These are phyloP conservation scores for Mucor sp. DNA, from an alignment of 371 early-diverging fungal species.

Conservation along the genomic window DNA sequence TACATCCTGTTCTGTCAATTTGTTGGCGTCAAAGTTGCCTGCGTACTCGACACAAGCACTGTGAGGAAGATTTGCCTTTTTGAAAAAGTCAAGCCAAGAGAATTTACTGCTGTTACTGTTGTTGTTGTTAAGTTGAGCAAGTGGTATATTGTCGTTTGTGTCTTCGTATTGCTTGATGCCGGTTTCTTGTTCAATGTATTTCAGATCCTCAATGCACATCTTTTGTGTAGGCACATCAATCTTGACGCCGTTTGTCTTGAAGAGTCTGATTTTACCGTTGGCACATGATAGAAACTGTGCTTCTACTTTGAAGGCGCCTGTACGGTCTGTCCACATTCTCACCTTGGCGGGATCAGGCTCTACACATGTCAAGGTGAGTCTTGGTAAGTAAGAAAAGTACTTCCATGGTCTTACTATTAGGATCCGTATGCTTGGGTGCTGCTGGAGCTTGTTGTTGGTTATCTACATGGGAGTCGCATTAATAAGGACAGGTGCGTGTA, in stretches of 20 bases:
- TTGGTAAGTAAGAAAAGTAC: too few species aligned
- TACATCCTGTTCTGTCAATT: conserved; percentile 71
- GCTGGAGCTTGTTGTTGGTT: neutral
- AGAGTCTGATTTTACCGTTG: conserved; percentile 86
- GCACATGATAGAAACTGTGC: conserved; percentile 79
- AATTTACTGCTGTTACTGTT: conserved; percentile 35
- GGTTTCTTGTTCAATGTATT: conserved; percentile 59
- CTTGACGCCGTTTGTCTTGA: conserved; percentile 92
- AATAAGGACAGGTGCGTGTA: neutral
- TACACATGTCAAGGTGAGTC: too few species aligned
- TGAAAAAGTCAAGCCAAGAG: conserved; percentile 89
- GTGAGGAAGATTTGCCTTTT: conserved; percentile 70
- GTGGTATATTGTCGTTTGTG: conserved; percentile 38
- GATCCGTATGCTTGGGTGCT: conserved; percentile 1
- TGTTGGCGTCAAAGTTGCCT: conserved; percentile 75
- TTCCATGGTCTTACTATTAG: conserved; percentile 10
- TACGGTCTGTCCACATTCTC: conserved; percentile 90
- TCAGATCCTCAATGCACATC: conserved; percentile 72
- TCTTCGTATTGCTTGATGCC: conserved; percentile 55
- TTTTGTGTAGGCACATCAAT: conserved; percentile 93
- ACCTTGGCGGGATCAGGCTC: conserved; percentile 59
- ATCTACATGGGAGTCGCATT: neutral
- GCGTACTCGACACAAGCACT: conserved; percentile 77
- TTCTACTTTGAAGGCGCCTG: conserved; percentile 89
- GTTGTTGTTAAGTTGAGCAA: conserved; percentile 48